Evolutionary conservation across 176 grass and related monocot species (phyloP).

Genomic region (Otatea glauca): DNA sequence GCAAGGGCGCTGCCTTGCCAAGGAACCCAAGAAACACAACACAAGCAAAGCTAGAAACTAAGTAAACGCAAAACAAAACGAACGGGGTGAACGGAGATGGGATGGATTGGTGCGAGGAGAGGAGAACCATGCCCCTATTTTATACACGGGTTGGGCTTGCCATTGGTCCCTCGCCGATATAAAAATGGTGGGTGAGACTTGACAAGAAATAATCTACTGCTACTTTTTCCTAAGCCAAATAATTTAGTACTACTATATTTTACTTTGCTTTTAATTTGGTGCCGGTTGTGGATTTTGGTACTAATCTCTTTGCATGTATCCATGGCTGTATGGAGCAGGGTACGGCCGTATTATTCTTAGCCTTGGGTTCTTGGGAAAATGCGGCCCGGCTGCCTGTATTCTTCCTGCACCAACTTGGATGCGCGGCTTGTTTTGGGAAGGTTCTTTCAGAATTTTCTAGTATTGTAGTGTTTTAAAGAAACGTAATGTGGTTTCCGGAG

Average conservation of each 20-base stretch:
- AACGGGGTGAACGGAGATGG: conserved; percentile 54
- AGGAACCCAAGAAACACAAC: conserved; percentile 10
- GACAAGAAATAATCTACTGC: neutral
- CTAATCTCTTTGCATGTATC: neutral
- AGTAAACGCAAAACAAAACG: conserved; percentile 44
- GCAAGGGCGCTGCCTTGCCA: conserved; percentile 4
- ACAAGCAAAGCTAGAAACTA: neutral
- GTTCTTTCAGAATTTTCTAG: neutral
- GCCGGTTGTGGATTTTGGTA: neutral
- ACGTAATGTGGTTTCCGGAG: too few species aligned
- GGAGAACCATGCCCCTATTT: conserved; percentile 39
- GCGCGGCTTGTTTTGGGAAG: neutral
- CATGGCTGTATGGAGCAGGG: neutral
- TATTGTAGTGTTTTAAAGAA: neutral
- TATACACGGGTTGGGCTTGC: conserved; percentile 36
- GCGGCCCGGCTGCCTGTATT: neutral
- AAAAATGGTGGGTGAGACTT: conserved; percentile 23
- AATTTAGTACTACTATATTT: neutral
- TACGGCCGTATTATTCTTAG: neutral
- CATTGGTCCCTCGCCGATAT: neutral
- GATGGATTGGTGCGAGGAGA: conserved; percentile 43
- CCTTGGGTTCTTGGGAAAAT: too few species aligned
- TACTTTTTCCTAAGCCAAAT: too few species aligned
- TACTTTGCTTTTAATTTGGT: neutral
- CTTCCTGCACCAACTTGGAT: neutral